A percentile compares a stretch with the other conserved stretches of the same genome.
phyloP scores from a whole-genome alignment of 768 basidiomycete genomes.

The Scleroderma citrinum region DNA sequence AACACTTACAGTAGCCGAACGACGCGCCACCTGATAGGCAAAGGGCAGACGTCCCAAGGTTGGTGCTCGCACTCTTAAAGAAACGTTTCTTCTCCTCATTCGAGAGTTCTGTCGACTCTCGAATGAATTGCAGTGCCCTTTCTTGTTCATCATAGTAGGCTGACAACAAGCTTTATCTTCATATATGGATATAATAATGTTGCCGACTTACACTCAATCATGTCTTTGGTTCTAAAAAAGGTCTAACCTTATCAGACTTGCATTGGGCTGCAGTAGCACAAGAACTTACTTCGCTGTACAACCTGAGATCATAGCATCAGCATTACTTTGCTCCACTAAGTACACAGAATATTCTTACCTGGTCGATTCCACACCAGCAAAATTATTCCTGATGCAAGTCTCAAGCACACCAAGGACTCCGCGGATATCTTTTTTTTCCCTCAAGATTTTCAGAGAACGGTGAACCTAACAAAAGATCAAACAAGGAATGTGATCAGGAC shows the following conservation, averaged over 20 bases:
- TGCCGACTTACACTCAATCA: slow-evolving; percentile 67
- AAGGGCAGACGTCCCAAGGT: slow-evolving; percentile 85
- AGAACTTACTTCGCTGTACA: slow-evolving; percentile 74
- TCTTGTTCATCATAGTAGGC: slow-evolving; percentile 81
- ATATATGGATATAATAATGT: background rate
- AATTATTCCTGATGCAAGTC: slow-evolving; percentile 86
- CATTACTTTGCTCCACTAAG: background rate
- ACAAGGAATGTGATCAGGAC: background rate
- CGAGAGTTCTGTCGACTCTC: slow-evolving; percentile 65
- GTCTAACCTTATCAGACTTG: slow-evolving; percentile 47
- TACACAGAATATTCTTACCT: slow-evolving; percentile 37
- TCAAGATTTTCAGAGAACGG: slow-evolving; percentile 61
- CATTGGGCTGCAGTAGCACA: slow-evolving; percentile 1
- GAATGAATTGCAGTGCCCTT: slow-evolving; percentile 66
- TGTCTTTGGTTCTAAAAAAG: slow-evolving; percentile 83
- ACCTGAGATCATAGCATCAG: slow-evolving; percentile 34
- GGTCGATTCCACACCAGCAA: slow-evolving; percentile 86
- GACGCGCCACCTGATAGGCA: slow-evolving; percentile 96
- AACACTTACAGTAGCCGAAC: slow-evolving; percentile 82
- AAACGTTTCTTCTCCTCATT: slow-evolving; percentile 89
- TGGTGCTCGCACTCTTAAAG: slow-evolving; percentile 84
- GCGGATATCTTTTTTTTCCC: slow-evolving; percentile 75
- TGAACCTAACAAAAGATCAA: slow-evolving; percentile 46
- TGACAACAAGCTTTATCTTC: slow-evolving; percentile 25
- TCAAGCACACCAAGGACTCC: slow-evolving; percentile 88